Percentiles rank a stretch among this genome's conserved stretches.
Evolutionary conservation across 1,139 yeast species (phyloP).

Genomic region (Lodderomyces orthopsilosis): DNA sequence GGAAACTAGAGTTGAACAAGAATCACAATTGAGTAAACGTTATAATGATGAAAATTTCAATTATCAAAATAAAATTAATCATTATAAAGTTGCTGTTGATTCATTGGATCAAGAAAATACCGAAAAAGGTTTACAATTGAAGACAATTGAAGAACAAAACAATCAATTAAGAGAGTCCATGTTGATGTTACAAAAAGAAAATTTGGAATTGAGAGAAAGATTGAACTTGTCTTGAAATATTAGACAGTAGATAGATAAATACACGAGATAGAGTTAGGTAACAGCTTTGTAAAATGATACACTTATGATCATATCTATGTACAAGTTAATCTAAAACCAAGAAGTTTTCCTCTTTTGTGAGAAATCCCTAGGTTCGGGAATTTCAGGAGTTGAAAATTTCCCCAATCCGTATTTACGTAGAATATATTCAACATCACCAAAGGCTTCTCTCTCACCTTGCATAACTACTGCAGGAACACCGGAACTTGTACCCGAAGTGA

Average conservation of each 20-base stretch:
- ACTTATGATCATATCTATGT: background rate
- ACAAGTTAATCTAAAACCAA: conserved; percentile 2
- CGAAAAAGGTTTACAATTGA: conserved; percentile 41
- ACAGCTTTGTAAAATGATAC: background rate
- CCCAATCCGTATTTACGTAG: conserved; percentile 77
- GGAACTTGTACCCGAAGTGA: conserved; percentile 47
- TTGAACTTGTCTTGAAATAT: conserved; percentile 16
- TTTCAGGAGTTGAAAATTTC: conserved; percentile 22
- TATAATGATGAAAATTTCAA: conserved; percentile 50
- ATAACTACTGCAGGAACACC: conserved; percentile 80
- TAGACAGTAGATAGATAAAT: background rate
- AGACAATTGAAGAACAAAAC: conserved; percentile 34
- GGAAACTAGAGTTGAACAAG: conserved; percentile 37
- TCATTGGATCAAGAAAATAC: conserved; percentile 36
- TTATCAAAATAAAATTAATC: conserved; percentile 41
- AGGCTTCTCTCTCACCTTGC: conserved; percentile 82
- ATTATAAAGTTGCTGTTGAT: conserved; percentile 34
- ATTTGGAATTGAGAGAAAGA: conserved; percentile 56
- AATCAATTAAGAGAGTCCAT: conserved; percentile 53
- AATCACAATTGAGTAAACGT: conserved; percentile 36
- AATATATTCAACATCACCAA: conserved; percentile 78
- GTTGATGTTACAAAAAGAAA: conserved; percentile 60
- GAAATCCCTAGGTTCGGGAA: conserved; percentile 31
- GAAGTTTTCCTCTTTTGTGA: conserved; percentile 12
- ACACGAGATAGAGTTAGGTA: background rate